Conservation (phyloP, 1,139 yeast species). For the Torulaspora globosa region DNA sequence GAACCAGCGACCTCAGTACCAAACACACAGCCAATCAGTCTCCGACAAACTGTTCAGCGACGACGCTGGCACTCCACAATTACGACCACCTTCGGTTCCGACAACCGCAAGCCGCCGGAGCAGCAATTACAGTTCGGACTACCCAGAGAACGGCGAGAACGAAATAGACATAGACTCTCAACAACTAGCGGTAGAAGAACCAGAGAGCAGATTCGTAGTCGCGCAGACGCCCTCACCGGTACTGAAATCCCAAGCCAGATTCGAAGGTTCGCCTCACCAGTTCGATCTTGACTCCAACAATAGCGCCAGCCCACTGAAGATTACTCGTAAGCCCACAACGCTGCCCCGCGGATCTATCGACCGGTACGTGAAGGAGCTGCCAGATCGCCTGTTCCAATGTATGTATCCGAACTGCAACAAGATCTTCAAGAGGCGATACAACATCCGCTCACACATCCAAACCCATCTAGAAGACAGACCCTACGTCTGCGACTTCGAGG, state of each 20-base stretch:
- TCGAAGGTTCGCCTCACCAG: constrained; percentile 26
- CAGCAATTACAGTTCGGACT: constrained; percentile 12
- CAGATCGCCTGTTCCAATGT: constrained; percentile 63
- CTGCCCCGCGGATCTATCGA: constrained; percentile 90
- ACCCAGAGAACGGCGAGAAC: constrained; percentile 12
- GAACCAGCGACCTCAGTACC: constrained; percentile 8
- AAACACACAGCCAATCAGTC: background rate
- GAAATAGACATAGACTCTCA: constrained; percentile 3
- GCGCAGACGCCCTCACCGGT: constrained; percentile 40
- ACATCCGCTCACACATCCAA: constrained; percentile 94
- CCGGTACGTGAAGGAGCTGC: constrained; percentile 61
- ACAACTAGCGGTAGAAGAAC: constrained; percentile 12
- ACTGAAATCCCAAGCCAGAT: constrained; percentile 34
- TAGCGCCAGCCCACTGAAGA: constrained; percentile 32
- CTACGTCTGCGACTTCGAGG: constrained; percentile 56
- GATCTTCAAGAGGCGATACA: constrained; percentile 80
- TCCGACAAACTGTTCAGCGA: constrained; percentile 14
- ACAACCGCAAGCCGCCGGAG: constrained; percentile 12
- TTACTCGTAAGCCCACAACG: constrained; percentile 51
- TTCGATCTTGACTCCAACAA: constrained; percentile 13
- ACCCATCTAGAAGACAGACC: constrained; percentile 96
- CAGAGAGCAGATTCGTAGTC: constrained; percentile 23
- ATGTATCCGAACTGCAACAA: constrained; percentile 77
- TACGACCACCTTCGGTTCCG: constrained; percentile 14
- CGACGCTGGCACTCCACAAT: constrained; percentile 15